phyloP scores from a whole-genome alignment of 257 asterid genomes.

The Perilla frutescens region DNA sequence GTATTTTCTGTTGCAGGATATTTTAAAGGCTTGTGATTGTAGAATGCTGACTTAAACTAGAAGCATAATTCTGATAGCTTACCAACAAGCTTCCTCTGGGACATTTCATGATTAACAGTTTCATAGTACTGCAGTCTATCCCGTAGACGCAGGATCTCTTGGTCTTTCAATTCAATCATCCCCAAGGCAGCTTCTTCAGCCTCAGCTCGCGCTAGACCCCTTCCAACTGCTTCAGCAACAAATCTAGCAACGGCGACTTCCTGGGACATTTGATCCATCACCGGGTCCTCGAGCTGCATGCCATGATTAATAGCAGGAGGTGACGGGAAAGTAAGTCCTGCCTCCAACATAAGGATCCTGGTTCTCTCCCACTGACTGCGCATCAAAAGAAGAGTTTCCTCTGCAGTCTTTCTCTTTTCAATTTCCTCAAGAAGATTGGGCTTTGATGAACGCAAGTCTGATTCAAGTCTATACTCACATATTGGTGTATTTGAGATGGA shows the following conservation, averaged over 20 bases:
- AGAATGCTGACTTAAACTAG: slow-evolving; percentile 17
- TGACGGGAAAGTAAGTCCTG: slow-evolving; percentile 70
- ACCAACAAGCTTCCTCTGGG: slow-evolving; percentile 95
- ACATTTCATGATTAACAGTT: slow-evolving; percentile 87
- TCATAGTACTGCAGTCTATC: slow-evolving; percentile 82
- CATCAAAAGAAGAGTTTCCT: slow-evolving; percentile 60
- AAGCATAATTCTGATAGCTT: slow-evolving; percentile 43
- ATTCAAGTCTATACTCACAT: slow-evolving; percentile 41
- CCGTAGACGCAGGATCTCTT: slow-evolving; percentile 70
- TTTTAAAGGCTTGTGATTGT: not conserved
- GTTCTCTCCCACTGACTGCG: slow-evolving; percentile 72
- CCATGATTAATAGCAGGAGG: slow-evolving; percentile 50
- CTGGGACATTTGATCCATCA: slow-evolving; percentile 57
- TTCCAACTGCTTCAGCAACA: slow-evolving; percentile 78
- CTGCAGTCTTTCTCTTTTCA: slow-evolving; percentile 67
- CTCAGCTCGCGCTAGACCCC: slow-evolving; percentile 73
- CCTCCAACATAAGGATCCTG: slow-evolving; percentile 55
- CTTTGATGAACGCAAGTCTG: slow-evolving; percentile 52
- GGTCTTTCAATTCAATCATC: slow-evolving; percentile 70
- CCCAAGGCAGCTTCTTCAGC: slow-evolving; percentile 71
- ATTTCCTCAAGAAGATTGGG: slow-evolving; percentile 67
- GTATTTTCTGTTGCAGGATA: not conserved
- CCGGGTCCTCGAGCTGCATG: slow-evolving; percentile 42
- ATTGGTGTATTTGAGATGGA: slow-evolving; percentile 48
- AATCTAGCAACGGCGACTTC: slow-evolving; percentile 61